Conservation (phyloP, 495 filamentous ascomycete genomes). For the Daldinia decipiens region DNA sequence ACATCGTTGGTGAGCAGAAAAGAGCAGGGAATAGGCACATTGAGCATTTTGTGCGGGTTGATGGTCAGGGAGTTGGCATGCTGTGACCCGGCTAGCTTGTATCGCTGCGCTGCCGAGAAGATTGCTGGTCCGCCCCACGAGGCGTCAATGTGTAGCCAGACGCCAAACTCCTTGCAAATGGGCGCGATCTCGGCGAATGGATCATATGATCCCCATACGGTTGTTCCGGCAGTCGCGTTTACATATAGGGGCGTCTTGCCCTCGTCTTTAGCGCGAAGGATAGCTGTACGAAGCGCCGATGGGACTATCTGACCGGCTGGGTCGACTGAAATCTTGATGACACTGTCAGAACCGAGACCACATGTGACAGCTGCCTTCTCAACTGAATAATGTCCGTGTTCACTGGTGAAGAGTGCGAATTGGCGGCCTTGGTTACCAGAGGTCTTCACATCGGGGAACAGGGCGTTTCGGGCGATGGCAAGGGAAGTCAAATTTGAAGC, state of each 20-base stretch:
- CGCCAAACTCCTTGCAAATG: slow-evolving; percentile 73
- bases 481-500: slow-evolving; percentile 88
- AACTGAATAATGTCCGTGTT: slow-evolving; percentile 92
- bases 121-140: slow-evolving; percentile 88
- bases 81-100: slow-evolving; percentile 74
- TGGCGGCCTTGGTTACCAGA: slow-evolving; percentile 69
- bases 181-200: slow-evolving; percentile 75
- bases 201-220: slow-evolving; percentile 90
- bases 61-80: slow-evolving; percentile 82
- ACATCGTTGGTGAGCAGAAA: slow-evolving; percentile 85
- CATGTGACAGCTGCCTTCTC: slow-evolving; percentile 91
- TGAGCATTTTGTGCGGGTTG: slow-evolving; percentile 98
- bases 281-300: slow-evolving; percentile 67
- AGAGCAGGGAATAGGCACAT: slow-evolving; percentile 87
- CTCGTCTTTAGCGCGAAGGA: slow-evolving; percentile 66
- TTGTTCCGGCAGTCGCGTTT: slow-evolving; percentile 94
- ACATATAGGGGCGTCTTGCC: slow-evolving; percentile 91
- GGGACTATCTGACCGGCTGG: slow-evolving; percentile 74
- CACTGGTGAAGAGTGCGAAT: slow-evolving; percentile 89
- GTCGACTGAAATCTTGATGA: slow-evolving; percentile 81
- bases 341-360: slow-evolving; percentile 79
- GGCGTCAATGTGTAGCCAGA: slow-evolving; percentile 94
- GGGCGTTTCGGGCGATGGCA: slow-evolving; percentile 86
- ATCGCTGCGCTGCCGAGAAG: slow-evolving; percentile 73
- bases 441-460: slow-evolving; percentile 79